A percentile compares a stretch with the other conserved stretches of the same genome.
Evolutionary conservation across 257 asterid species (phyloP).

Genomic region (Penstemon newberryi): DNA sequence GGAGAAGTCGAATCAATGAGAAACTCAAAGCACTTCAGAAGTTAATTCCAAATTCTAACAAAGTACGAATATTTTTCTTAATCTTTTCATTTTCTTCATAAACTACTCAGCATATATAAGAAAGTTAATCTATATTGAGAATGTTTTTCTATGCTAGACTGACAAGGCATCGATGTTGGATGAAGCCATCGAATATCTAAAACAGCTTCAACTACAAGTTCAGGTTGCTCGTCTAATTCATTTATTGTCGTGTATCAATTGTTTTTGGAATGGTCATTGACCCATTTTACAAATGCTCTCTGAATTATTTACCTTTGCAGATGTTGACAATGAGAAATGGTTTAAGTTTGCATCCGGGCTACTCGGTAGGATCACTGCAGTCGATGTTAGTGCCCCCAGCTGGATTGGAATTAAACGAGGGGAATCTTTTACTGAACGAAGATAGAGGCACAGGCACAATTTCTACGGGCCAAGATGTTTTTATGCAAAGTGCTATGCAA

Average conservation of each 20-base stretch:
- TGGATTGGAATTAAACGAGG: slow-evolving; percentile 55
- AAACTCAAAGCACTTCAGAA: slow-evolving; percentile 92
- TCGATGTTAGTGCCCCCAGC: slow-evolving; percentile 51
- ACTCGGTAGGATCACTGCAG: slow-evolving; percentile 58
- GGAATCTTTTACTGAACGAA: slow-evolving; percentile 40
- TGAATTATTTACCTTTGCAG: slow-evolving; percentile 39
- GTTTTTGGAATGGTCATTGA: too few relatives aligned
- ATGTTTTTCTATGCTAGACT: slow-evolving; percentile 52
- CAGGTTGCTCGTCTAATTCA: slow-evolving; percentile 47
- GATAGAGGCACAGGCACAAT: slow-evolving; percentile 47
- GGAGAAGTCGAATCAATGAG: slow-evolving; percentile 95
- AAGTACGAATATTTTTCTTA: slow-evolving; percentile 38
- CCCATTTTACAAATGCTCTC: too few relatives aligned
- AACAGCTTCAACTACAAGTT: slow-evolving; percentile 96
- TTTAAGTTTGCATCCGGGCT: slow-evolving; percentile 66
- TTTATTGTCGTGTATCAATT: slow-evolving; percentile 1
- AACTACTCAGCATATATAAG: slow-evolving; percentile 3
- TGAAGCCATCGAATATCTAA: slow-evolving; percentile 94
- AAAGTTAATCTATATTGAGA: slow-evolving; percentile 7
- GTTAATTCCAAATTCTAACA: slow-evolving; percentile 88
- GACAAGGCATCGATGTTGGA: slow-evolving; percentile 99
- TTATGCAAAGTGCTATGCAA: slow-evolving; percentile 43
- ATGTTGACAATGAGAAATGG: slow-evolving; percentile 92
- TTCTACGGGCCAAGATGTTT: slow-evolving; percentile 44
- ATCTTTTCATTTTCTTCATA: not conserved